phyloP scores from a whole-genome alignment of 805 yeast genomes.

The Wickerhamiella galacta region DNA sequence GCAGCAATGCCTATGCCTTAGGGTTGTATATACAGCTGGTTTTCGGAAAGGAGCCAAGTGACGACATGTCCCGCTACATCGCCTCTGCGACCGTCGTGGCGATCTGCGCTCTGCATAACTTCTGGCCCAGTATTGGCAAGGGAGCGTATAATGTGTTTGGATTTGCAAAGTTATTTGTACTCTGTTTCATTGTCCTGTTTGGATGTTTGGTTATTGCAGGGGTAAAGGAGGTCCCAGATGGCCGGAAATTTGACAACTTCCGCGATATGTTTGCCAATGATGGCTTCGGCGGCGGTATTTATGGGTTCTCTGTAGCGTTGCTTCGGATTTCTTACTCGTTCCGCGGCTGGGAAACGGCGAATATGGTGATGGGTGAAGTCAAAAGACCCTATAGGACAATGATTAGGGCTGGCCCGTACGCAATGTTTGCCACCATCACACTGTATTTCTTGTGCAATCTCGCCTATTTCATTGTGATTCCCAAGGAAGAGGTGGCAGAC shows the following conservation, averaged over 20 bases:
- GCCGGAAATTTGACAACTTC: constrained; percentile 23
- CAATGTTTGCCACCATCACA: constrained; percentile 34
- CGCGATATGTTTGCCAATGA: constrained; percentile 26
- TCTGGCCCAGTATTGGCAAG: constrained; percentile 34
- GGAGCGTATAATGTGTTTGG: constrained; percentile 38
- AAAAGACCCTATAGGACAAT: constrained; percentile 39
- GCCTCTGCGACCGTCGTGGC: constrained; percentile 33
- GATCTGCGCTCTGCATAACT: constrained; percentile 28
- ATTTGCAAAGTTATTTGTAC: constrained; percentile 33
- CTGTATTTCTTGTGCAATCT: constrained; percentile 40
- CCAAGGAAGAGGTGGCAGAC: constrained; percentile 25
- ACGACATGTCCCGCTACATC: constrained; percentile 27
- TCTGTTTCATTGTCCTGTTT: constrained; percentile 31
- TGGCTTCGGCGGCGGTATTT: constrained; percentile 29
- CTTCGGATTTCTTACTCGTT: constrained; percentile 45
- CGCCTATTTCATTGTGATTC: constrained; percentile 40
- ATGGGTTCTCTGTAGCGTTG: constrained; percentile 38
- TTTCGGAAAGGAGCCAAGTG: constrained; percentile 25
- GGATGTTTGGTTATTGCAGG: constrained; percentile 31
- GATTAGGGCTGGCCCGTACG: constrained; percentile 43
- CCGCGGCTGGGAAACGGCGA: constrained; percentile 58
- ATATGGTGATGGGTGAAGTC: constrained; percentile 43
- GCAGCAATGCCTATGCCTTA: constrained; percentile 49
- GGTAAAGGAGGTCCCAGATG: constrained; percentile 16
- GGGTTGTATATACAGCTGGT: constrained; percentile 40